Evolutionary conservation across 176 grass and related monocot species (phyloP), one percentile per base, ranked within the genome.

Genomic region (Musa itinerans): DNA sequence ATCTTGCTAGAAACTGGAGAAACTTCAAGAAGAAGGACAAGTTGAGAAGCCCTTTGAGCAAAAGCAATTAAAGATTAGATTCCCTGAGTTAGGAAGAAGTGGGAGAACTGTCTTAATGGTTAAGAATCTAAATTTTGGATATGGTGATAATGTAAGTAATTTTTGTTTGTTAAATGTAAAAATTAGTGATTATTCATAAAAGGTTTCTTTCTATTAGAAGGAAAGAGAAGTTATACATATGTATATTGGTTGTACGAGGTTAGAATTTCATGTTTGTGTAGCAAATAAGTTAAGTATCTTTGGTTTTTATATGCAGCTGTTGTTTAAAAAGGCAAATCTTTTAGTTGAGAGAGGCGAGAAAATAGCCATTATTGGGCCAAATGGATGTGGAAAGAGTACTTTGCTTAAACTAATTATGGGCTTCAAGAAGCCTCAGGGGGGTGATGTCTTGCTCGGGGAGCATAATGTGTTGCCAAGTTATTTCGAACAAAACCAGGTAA

Each of bases 401-500:
- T 24, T 99, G 27, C 82, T 99, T 71, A 99, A 94, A 81, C 83
- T 99, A 85, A 82, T 91, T 82, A 80, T 89, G 72, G 88, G 86
- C 50, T 84, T 91, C 81, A 88, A 91, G 84, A 99, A 94, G 61
- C 84, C 95, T 82, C 86, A 76, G 65, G 84, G 62, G 25, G 95
- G 95, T 17, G 90, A 94, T 83, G 83, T 94, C 53, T 71, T 91
- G 67, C 90, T 94, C 78, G 90, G 90, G 34, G 95, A 99, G 64
- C 83, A 99, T 75, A 99, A 94, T 82, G 88, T 99, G 54, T 83
- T 91, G 66, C 95, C 95, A 2, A 99, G 94, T 85, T 99, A 91
- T 78, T 99, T 94, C 5, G 90, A 99, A 89, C 95, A 99, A 77
- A 99, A 99, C 82, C 95, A 99, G 95, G 90, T 99, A 80, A 19